Conservation (phyloP, 176 grass and related monocot species). For the barley (Hordeum vulgare) region MorexV3_pseudomolecules_assembly NC_058522.1:207048373-207048872, state of each 20-base stretch:
- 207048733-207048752: not conserved
- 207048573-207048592: not conserved
- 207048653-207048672: not conserved
- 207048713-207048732: not conserved
- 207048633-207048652: not conserved
- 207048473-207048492: no score
- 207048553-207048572: not conserved
- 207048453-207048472: no score
- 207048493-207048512: not conserved
- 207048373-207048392: no score
- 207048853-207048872: conserved; percentile 45
- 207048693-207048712: not conserved
- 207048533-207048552: not conserved
- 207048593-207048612: not conserved
- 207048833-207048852: conserved; percentile 70
- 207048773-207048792: conserved; percentile 20
- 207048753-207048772: not conserved
- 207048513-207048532: not conserved
- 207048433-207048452: no score
- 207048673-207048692: not conserved
- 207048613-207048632: not conserved
- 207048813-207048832: conserved; percentile 88
- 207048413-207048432: no score
- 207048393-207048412: no score
- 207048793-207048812: conserved; percentile 74